Conservation (phyloP, 345 rosid species). For the Eucalyptus lansdowneana region DNA sequence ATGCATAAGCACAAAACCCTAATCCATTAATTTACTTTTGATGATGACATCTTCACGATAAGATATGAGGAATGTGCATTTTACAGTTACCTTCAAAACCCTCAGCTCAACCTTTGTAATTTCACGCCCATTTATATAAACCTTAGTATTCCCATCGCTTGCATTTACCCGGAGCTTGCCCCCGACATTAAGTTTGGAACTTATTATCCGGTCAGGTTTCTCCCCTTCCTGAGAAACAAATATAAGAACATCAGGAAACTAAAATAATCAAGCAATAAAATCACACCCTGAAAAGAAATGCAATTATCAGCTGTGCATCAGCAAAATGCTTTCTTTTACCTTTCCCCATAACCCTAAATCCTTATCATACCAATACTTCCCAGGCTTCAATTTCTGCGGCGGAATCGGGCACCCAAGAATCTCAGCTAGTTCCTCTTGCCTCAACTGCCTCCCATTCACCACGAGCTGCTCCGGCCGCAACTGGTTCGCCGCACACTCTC, state of each 20-base stretch:
- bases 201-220: constrained; percentile 49
- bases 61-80: background rate
- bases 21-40: background rate
- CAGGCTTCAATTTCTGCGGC: constrained; percentile 39
- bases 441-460: constrained; percentile 42
- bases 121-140: constrained; percentile 60
- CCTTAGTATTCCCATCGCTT: constrained; percentile 47
- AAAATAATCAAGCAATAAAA: background rate
- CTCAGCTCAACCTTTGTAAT: constrained; percentile 38
- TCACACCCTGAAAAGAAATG: background rate
- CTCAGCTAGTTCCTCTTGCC: constrained; percentile 39
- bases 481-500: constrained; percentile 48
- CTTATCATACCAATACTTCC: constrained; percentile 52
- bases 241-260: background rate
- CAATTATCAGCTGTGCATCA: background rate
- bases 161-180: constrained; percentile 37
- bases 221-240: constrained; percentile 43
- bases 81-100: constrained; percentile 27
- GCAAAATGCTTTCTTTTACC: constrained; percentile 18
- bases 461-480: constrained; percentile 46
- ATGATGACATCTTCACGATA: background rate
- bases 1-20: background rate
- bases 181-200: constrained; percentile 38
- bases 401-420: constrained; percentile 20
- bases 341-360: constrained; percentile 54